Evolutionary conservation across 225 moss, liverwort and hornwort species (phyloP).

Genomic region (Takakia lepidozioides): DNA sequence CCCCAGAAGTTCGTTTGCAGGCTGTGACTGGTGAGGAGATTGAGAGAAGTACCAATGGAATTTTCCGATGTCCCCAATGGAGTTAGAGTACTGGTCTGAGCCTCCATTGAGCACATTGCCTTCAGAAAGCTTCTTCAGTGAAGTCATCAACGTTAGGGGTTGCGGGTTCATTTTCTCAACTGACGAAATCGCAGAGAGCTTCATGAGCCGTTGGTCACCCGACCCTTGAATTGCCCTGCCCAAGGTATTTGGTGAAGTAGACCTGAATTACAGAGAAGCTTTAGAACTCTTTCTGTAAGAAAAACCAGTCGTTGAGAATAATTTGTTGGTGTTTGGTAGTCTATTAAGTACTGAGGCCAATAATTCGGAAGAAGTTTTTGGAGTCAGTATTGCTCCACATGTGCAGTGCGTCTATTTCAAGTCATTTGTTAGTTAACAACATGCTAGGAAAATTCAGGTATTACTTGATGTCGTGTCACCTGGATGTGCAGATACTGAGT

Average conservation of each 20-base stretch:
- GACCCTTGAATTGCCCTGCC: constrained; percentile 2
- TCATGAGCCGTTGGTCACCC: constrained; percentile 8
- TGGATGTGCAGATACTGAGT: constrained; percentile 21
- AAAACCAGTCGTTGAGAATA: too few species aligned
- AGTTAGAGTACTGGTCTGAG: background rate
- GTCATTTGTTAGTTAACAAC: too few species aligned
- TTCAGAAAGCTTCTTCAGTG: constrained; percentile 11
- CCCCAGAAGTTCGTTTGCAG: constrained; percentile 7
- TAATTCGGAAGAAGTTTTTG: too few species aligned
- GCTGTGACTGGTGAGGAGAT: constrained; percentile 5
- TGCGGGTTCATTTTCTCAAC: background rate
- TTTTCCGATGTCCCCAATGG: constrained; percentile 6
- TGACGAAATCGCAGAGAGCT: constrained; percentile 9
- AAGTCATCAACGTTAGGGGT: constrained; percentile 8
- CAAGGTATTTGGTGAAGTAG: constrained; percentile 10
- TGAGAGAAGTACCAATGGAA: constrained; percentile 11
- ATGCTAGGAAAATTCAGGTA: too few species aligned
- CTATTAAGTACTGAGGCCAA: too few species aligned
- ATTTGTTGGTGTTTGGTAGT: too few species aligned
- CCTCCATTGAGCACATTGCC: background rate
- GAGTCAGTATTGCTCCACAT: too few species aligned
- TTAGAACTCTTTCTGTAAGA: too few species aligned
- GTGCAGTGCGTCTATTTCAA: too few species aligned
- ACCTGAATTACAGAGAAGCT: too few species aligned
- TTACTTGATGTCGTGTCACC: too few species aligned